Base-by-base conservation (phyloP, 371 early-diverging fungal genomes). In the Mortierella sp. region DNA sequence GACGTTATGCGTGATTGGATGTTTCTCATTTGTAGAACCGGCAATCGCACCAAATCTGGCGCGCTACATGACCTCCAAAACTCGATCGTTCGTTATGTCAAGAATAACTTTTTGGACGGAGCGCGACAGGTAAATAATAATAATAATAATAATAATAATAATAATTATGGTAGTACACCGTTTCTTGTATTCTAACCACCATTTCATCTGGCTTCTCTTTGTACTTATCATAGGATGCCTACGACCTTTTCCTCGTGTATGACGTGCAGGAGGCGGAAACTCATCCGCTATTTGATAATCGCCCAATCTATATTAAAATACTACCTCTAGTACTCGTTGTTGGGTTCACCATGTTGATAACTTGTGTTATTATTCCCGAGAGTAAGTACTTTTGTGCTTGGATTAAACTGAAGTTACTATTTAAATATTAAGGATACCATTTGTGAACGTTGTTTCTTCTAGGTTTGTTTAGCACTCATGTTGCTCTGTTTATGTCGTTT, bases 61-160 rank as follows among this genome's bases (percentile, higher is more conserved):
- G 93, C 93, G 5, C 55, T 97, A n/a, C 87, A 90, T 47, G 99
- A 99, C 83, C 84, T 92, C 20, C 81, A 87, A 72, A 96, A 97
- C 84, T 95, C 96, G 5, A 77, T 94, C 20, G 86, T 92, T 40
- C 92, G 99, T 20, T 99, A 98, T 79, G 75, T 95, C 62, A 94
- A 94, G 66, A 97, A 97, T 80, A 98, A 97, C 89, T 99, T 93
- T 75, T 77, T 94, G 69, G 99, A 99, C 72, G 99, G 98, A 37
- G 71, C 81, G 18, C 90, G 97, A 35, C 99, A 99, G 87, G 92
- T 91, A 61, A 20, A 64, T 5, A 18, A 51, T 6, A 20, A 20
- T 20, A 20, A 43, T 5, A 43, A 43, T 3, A 20, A 49, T 5
- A 40, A 40, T n/a, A n/a, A n/a, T n/a, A n/a, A n/a, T n/a, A n/a